Conservation (phyloP, 2,329 filamentous ascomycete species). For the Ophiosphaerella herpotricha region DNA sequence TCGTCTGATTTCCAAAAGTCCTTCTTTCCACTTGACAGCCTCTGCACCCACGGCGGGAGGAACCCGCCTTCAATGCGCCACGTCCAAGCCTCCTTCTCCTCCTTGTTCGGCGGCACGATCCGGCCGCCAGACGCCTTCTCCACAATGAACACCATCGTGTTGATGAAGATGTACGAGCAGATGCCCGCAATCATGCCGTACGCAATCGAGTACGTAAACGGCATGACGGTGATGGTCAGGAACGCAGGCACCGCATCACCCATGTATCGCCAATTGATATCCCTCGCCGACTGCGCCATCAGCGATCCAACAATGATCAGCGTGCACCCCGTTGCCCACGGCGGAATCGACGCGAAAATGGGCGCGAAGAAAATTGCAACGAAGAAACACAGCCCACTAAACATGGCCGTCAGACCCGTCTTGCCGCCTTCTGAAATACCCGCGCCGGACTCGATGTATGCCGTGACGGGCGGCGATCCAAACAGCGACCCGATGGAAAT, state of each 20-base stretch:
- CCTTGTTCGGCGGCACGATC: constrained; percentile 74
- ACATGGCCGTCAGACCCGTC: constrained; percentile 81
- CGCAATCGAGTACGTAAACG: constrained; percentile 87
- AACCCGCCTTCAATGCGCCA: constrained; percentile 76
- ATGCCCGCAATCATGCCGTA: constrained; percentile 85
- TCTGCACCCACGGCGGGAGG: constrained; percentile 72
- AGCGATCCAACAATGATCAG: constrained; percentile 84
- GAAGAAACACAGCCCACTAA: constrained; percentile 76
- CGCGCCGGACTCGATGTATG: constrained; percentile 87
- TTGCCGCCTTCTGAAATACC: constrained; percentile 87
- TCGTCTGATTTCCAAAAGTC: constrained; percentile 66
- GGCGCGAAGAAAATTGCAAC: constrained; percentile 87
- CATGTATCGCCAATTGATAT: constrained; percentile 85
- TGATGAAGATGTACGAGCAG: constrained; percentile 75
- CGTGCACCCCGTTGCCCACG: constrained; percentile 89
- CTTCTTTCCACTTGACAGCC: constrained; percentile 68
- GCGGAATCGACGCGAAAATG: constrained; percentile 86
- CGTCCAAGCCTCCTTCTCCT: constrained; percentile 79
- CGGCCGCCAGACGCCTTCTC: constrained; percentile 69
- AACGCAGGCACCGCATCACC: constrained; percentile 86
- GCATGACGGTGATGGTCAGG: constrained; percentile 82
- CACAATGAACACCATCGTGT: constrained; percentile 70
- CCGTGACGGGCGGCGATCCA: constrained; percentile 79
- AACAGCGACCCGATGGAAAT: constrained; percentile 82
- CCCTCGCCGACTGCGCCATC: constrained; percentile 77